Percentiles rank a stretch among this genome's conserved stretches.
These are phyloP conservation scores for Smallanthus sonchifolius DNA, from an alignment of 129 eudicot species.

Conservation along the genomic window DNA sequence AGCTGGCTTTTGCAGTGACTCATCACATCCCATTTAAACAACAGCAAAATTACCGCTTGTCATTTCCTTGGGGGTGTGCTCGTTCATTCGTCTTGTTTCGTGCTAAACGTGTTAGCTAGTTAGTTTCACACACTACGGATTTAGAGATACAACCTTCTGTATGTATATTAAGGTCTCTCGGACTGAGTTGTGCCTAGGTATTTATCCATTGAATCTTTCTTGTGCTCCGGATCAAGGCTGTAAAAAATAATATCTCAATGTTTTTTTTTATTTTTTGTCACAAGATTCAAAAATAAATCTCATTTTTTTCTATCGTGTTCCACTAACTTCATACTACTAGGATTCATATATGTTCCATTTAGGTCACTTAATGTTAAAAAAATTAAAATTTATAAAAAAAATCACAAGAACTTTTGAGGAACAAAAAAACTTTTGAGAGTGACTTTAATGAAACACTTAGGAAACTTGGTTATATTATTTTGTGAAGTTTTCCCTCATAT, in stretches of 20 bases:
- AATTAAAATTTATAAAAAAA: no score
- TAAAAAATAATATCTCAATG: constrained; percentile 3
- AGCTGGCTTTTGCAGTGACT: constrained; percentile 13
- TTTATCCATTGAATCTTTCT: constrained; percentile 79
- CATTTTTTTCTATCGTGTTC: no score
- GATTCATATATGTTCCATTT: no score
- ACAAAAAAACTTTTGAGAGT: no score
- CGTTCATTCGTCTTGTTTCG: constrained; percentile 11
- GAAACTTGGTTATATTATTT: no score
- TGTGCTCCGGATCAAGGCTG: constrained; percentile 95
- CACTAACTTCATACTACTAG: no score
- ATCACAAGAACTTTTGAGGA: no score
- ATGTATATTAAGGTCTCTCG: constrained; percentile 41
- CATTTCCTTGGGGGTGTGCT: constrained; percentile 14
- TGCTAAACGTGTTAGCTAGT: constrained; percentile 6
- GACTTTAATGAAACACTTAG: no score
- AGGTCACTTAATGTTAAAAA: no score
- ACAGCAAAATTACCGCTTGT: background rate
- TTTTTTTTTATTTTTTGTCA: background rate
- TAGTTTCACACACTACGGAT: constrained; percentile 12
- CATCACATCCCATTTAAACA: constrained; percentile 20
- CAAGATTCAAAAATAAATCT: background rate
- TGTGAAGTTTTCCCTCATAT: no score
- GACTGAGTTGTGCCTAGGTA: constrained; percentile 58
- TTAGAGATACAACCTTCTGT: constrained; percentile 1